Base-by-base conservation (phyloP, 1,284 basidiomycete genomes). In the Tilletia walkeri region DNA sequence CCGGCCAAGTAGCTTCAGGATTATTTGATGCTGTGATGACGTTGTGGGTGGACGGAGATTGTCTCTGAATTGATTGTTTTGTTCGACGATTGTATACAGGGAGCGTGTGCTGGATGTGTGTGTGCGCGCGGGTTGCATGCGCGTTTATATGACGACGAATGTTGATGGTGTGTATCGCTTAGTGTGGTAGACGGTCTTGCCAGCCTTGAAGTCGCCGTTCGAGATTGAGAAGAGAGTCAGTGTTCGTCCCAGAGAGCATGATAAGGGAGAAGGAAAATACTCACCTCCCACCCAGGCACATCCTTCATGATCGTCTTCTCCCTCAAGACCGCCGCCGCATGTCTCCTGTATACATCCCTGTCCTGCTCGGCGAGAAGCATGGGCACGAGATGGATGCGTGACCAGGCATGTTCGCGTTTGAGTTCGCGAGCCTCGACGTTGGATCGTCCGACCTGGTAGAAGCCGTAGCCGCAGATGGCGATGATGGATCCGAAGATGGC, bases 221-320 rank as follows among this genome's bases (percentile, higher is more conserved):
- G 24, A 56, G 47, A 3, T 49, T 16, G 36, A 16, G 9, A 9
- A 65, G 20, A 41, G 7, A 20, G 63, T 41, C 63, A 65, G 63
- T 65, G 41, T 45, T 45, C 14, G 41, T 45, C 9, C 41, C 6
- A 45, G 41, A 9, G 14, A 7, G 41, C 6, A 14, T 45, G 41
- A 45, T 45, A 14, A 9, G 41, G 24, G 24, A 30, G 24, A 30
- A 30, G 24, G 24, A 30, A 14, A 9, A 16, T n/a, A 79, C 76
- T 67, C 70, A 80, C 78, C 73, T 82, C 80, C 95, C 95, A 99
- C 69, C 89, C 93, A 68, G 88, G 88, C 50, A 97, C 94, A 81
- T 94, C 92, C 86, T 92, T 93, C 95, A 99, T 99, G 82, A 98
- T 93, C 86, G 90, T 91, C 85, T 88, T 88, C 85, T 99, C 95